A percentile compares a stretch with the other conserved stretches of the same genome.
phyloP scores from a whole-genome alignment of 164 flowering plant genomes.

The Kingdonia uniflora region DNA sequence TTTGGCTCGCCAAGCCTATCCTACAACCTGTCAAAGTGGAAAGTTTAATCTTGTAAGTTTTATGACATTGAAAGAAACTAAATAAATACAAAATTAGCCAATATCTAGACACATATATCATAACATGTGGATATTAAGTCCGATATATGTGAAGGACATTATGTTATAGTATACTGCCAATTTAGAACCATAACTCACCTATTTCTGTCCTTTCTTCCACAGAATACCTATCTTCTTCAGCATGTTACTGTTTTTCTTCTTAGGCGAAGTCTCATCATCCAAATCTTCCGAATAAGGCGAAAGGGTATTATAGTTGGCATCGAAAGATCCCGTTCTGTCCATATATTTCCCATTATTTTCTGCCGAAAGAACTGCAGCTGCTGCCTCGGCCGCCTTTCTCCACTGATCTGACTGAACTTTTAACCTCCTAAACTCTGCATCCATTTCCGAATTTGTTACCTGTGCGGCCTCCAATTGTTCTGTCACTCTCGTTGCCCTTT shows the following conservation, averaged over 20 bases:
- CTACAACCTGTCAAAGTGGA: too few relatives aligned
- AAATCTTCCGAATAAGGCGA: slow-evolving; percentile 58
- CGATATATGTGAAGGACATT: not conserved
- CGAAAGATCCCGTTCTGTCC: slow-evolving; percentile 64
- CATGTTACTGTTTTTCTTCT: slow-evolving; percentile 71
- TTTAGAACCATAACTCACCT: slow-evolving; percentile 1
- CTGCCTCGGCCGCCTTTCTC: slow-evolving; percentile 99
- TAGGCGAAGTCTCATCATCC: slow-evolving; percentile 56
- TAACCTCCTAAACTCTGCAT: slow-evolving; percentile 70
- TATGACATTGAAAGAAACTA: too few relatives aligned
- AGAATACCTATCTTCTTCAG: slow-evolving; percentile 76
- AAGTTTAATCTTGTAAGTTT: too few relatives aligned
- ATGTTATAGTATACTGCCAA: not conserved
- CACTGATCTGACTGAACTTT: slow-evolving; percentile 93
- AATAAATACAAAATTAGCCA: too few relatives aligned
- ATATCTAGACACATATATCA: not conserved
- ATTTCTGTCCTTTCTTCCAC: slow-evolving; percentile 83
- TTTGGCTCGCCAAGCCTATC: too few relatives aligned
- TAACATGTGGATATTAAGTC: not conserved
- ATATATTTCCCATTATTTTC: slow-evolving; percentile 53
- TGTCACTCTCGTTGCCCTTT: slow-evolving; percentile 35
- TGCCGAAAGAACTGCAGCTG: slow-evolving; percentile 71
- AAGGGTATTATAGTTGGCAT: slow-evolving; percentile 31
- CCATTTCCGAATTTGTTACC: slow-evolving; percentile 59
- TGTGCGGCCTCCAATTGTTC: slow-evolving; percentile 84